These are phyloP conservation scores for Diaporthe ilicicola DNA, from an alignment of 2,329 filamentous ascomycete species.

Conservation along the genomic window DNA sequence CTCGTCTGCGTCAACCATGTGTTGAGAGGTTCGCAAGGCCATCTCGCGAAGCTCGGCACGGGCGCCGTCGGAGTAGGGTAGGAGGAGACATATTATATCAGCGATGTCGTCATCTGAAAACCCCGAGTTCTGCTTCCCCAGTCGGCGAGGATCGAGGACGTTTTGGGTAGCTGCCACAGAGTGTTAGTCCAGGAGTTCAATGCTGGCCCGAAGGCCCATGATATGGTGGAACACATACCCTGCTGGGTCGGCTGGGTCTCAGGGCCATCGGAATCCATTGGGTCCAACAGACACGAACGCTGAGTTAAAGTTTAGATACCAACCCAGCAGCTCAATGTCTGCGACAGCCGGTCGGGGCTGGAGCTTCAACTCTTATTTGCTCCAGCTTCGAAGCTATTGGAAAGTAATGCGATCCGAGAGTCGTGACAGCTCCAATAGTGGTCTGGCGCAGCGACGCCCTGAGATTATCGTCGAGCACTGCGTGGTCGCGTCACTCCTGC, in stretches of 20 bases:
- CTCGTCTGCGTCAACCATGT: slow-evolving; percentile 62
- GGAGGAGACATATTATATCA: slow-evolving; percentile 88
- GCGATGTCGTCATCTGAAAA: slow-evolving; percentile 83
- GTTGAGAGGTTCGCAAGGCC: slow-evolving; percentile 55
- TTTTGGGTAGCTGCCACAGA: slow-evolving; percentile 73
- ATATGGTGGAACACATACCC: slow-evolving; percentile 28
- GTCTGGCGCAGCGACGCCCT: neutral
- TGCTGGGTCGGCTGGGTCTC: slow-evolving; percentile 33
- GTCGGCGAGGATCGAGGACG: slow-evolving; percentile 80
- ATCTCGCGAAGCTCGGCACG: slow-evolving; percentile 71
- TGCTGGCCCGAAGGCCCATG: slow-evolving; percentile 12
- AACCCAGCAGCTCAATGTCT: slow-evolving; percentile 25
- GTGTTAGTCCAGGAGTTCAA: neutral
- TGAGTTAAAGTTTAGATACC: slow-evolving; percentile 14
- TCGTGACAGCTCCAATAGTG: neutral
- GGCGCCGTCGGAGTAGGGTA: slow-evolving; percentile 79
- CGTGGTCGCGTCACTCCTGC: slow-evolving; percentile 19
- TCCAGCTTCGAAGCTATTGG: slow-evolving; percentile 2
- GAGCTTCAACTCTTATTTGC: neutral
- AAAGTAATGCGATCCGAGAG: neutral
- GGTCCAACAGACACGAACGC: slow-evolving; percentile 20
- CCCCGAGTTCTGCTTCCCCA: slow-evolving; percentile 83
- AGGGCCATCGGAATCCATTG: slow-evolving; percentile 30
- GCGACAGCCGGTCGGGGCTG: slow-evolving; percentile 19
- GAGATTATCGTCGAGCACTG: neutral